Base-by-base conservation (phyloP, 2,329 filamentous ascomycete genomes). In the Apiospora marii region DNA sequence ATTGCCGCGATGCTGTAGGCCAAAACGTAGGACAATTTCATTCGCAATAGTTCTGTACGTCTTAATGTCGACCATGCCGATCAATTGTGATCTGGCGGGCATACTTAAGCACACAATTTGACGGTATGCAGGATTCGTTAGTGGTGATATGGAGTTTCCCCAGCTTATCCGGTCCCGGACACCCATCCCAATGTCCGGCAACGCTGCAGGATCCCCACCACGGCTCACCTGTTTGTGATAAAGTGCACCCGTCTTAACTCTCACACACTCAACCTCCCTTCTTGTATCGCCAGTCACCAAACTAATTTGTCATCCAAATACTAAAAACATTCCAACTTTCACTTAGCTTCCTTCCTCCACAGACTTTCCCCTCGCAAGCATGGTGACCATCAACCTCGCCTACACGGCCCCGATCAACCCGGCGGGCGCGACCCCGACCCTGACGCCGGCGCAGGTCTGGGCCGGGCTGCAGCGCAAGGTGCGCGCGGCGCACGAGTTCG, bases 351-450 rank as follows among this genome's bases (percentile, higher is more conserved):
- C 37, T 41, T 41, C 10, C 37, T 41, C 10, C 10, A 10, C 37
- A 6, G 6, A 8, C 5, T 10, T 41, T 41, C 7, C 37, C 1
- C 37, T 41, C 27, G 27, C 48, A 71, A 79, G 75, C 68, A 83
- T 84, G 82, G 79, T 80, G 27, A 77, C 76, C 13, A 76, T 83
- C 67, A 80, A 80, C 76, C 70, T 80, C 53, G 78, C 79, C 64
- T 83, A 82, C 75, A 83, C 81, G 3, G 78, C 79, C 0, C 81
- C 80, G 24, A 78, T 84, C 76, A 84, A 84, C 76, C 80, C 81
- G 2, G 48, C 74, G 7, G 79, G 78, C n/a, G 76, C 74, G 16
- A 64, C 74, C 16, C 81, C 81, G 0, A 37, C 73, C 53, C 74
- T 84, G 5, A 80, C 78, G 1, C 76, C 77, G 51, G 30, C 75